phyloP scores from a whole-genome alignment of 2,329 filamentous ascomycete genomes.

The Sclerotinia spermophila region DNA sequence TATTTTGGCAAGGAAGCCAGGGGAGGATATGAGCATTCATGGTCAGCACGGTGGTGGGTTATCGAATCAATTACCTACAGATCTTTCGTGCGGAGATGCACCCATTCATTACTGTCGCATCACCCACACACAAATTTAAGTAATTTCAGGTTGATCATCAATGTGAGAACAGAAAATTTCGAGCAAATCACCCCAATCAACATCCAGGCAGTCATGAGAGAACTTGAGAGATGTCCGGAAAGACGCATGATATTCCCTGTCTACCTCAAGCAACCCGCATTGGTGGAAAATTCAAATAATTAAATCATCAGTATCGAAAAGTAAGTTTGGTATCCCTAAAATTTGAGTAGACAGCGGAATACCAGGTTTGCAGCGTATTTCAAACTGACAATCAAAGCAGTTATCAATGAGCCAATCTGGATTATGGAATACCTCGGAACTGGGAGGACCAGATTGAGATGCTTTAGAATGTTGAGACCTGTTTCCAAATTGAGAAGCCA shows the following conservation, averaged over 20 bases:
- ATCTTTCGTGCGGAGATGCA: neutral
- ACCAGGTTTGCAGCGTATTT: neutral
- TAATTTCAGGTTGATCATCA: neutral
- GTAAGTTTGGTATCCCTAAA: neutral
- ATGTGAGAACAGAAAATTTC: neutral
- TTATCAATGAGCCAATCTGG: neutral
- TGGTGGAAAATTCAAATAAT: neutral
- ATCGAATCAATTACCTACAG: neutral
- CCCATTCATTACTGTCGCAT: neutral
- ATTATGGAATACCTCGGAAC: neutral
- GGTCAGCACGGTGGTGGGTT: neutral
- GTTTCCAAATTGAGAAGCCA: neutral
- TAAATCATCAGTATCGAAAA: neutral
- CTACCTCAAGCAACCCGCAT: neutral
- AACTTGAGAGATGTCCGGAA: too few species aligned
- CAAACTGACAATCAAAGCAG: neutral
- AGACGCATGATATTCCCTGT: neutral
- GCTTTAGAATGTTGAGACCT: neutral
- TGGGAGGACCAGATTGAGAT: neutral
- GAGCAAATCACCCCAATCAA: neutral
- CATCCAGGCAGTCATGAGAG: neutral
- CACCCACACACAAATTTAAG: neutral
- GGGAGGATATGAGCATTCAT: neutral
- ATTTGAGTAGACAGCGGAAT: neutral
- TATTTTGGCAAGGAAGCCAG: neutral